phyloP scores from a whole-genome alignment of 1,284 basidiomycete genomes.

The Mycena citricolor region DNA sequence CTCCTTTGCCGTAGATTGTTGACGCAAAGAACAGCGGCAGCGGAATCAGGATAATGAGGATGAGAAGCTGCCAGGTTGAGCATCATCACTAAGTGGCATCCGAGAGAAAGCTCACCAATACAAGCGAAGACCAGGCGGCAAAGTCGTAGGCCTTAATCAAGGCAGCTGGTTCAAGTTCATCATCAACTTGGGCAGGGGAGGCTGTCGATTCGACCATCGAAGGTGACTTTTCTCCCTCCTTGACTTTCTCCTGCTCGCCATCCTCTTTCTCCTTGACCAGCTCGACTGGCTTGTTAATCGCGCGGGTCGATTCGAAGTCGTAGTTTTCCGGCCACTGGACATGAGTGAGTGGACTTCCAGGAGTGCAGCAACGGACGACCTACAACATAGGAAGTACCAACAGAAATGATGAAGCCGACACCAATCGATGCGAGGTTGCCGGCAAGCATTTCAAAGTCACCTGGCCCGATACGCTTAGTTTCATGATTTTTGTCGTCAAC shows the following conservation, averaged over 20 bases:
- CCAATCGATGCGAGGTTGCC: constrained; percentile 88
- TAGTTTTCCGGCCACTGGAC: constrained; percentile 77
- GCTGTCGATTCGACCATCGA: constrained; percentile 33
- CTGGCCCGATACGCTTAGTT: constrained; percentile 42
- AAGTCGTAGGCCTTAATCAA: constrained; percentile 75
- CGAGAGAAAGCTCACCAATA: constrained; percentile 49
- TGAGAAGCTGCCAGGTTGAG: constrained; percentile 45
- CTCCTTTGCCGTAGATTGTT: constrained; percentile 66
- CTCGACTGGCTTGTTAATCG: constrained; percentile 56
- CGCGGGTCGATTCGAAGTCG: constrained; percentile 76
- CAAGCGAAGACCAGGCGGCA: constrained; percentile 70
- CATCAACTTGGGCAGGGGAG: constrained; percentile 43
- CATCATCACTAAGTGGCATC: neutral
- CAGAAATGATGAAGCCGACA: constrained; percentile 76
- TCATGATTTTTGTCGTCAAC: constrained; percentile 9
- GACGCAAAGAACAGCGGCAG: constrained; percentile 82
- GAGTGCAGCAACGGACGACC: constrained; percentile 24
- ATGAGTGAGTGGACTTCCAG: neutral
- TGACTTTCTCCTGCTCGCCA: constrained; percentile 34
- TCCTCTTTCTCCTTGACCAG: constrained; percentile 26
- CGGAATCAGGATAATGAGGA: constrained; percentile 74
- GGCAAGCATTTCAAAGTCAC: constrained; percentile 82
- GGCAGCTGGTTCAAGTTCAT: constrained; percentile 60
- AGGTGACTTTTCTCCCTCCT: constrained; percentile 28
- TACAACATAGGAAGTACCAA: constrained; percentile 62